Evolutionary conservation across 371 early-diverging fungal genomes (phyloP), one percentile per base, ranked within the genome.

Genomic region (Mortierella sp.): DNA sequence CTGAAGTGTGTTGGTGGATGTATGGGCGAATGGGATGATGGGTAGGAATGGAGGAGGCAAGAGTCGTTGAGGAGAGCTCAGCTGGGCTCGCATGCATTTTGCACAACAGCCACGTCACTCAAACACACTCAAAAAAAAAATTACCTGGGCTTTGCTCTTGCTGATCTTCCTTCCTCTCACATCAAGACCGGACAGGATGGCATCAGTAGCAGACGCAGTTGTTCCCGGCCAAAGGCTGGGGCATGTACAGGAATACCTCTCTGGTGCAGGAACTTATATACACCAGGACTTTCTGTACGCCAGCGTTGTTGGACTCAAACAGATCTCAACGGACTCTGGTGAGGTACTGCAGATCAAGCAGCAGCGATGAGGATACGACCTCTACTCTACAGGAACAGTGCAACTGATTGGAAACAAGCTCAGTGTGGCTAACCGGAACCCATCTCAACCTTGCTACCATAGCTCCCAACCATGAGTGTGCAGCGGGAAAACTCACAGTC

Each of bases 191-290:
- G 14, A 49, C 50, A 51, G 14, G 28, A 72, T 74, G 74, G 21
- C 68, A 27, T 74, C 67, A 57, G 60, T 67, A 27, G 57, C 63
- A 63, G 63, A 63, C 53, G 83, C 85, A 39, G 89, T 92, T 8
- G 90, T 90, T 4, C 95, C 94, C 6, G 96, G 95, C n/a, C 92
- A 91, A 45, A 88, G 94, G 37, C 82, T 95, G 43, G 94, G 94
- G 2, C 85, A 86, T 66, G 81, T 88, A 17, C 85, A 86, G 53
- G 93, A 94, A 51, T 91, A 85, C 57, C 78, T 64, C 19, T 80
- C 91, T 12, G 94, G 94, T 17, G 51, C 85, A n/a, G 95, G 95
- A 13, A 92, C 92, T n/a, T 94, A 94, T 63, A 82, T 85, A 17
- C 85, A 90, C 45, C 90, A 91, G 57, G 94, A 90, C 21, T 80